Evolutionary conservation across 2,329 filamentous ascomycete genomes (phyloP).

Genomic region (Leptographium wingfieldii): DNA sequence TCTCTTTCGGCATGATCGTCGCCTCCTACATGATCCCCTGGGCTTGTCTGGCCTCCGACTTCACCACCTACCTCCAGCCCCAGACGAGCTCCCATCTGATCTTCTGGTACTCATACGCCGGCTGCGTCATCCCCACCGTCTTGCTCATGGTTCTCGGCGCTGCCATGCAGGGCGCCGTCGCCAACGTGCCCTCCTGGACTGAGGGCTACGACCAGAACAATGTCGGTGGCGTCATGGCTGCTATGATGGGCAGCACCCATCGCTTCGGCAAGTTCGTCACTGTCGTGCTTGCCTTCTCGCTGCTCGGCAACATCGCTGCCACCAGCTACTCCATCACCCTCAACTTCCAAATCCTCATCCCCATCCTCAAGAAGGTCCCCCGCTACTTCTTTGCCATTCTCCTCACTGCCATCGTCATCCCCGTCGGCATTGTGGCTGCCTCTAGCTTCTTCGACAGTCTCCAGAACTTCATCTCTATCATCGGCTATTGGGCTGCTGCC

Average conservation of each 20-base stretch:
- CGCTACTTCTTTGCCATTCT: conserved; percentile 28
- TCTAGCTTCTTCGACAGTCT: conserved; percentile 27
- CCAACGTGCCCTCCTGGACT: conserved; percentile 39
- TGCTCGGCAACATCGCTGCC: conserved; percentile 46
- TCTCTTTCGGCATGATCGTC: conserved; percentile 45
- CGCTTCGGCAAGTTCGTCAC: conserved; percentile 51
- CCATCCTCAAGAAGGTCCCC: conserved; percentile 25
- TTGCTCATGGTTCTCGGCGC: conserved; percentile 51
- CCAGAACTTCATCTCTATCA: conserved; percentile 30
- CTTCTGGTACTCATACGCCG: conserved; percentile 43
- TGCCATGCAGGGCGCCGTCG: conserved; percentile 48
- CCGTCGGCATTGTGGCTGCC: conserved; percentile 26
- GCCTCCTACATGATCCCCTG: conserved; percentile 53
- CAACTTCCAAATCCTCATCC: conserved; percentile 39
- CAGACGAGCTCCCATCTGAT: conserved; percentile 17
- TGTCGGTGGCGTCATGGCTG: conserved; percentile 45
- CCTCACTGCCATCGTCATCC: conserved; percentile 27
- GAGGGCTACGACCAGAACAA: conserved; percentile 37
- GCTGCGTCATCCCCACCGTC: conserved; percentile 41
- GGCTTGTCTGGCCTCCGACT: conserved; percentile 44
- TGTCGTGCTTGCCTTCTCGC: conserved; percentile 42
- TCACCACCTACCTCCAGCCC: conserved; percentile 37
- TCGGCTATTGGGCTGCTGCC: conserved; percentile 32
- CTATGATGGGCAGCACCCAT: conserved; percentile 43
- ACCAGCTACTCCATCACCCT: conserved; percentile 51